phyloP scores from a whole-genome alignment of 441 rosid genomes.

The Breynia disticha region DNA sequence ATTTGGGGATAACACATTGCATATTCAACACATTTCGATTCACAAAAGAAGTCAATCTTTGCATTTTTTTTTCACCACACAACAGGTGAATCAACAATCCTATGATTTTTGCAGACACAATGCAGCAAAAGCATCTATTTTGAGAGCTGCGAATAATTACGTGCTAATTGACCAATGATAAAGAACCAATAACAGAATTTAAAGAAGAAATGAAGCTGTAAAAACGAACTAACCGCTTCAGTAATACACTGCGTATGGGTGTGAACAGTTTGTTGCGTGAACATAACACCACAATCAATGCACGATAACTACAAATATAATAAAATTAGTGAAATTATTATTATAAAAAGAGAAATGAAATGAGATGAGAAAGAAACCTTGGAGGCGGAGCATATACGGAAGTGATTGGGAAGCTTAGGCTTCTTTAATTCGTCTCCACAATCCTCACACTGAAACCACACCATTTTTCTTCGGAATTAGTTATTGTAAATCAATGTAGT shows the following conservation, averaged over 20 bases:
- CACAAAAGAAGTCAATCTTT: too few relatives aligned
- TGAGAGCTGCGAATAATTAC: too few relatives aligned
- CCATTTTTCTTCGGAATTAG: constrained; percentile 52
- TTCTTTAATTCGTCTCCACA: constrained; percentile 91
- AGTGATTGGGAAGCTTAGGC: constrained; percentile 77
- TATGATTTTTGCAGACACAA: too few relatives aligned
- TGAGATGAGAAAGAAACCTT: constrained; percentile 36
- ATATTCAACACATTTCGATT: too few relatives aligned
- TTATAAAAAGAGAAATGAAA: not conserved
- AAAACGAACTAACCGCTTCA: constrained; percentile 55
- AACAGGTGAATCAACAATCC: too few relatives aligned
- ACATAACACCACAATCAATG: constrained; percentile 83
- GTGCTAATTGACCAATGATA: too few relatives aligned
- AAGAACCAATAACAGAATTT: not conserved
- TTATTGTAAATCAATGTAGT: too few relatives aligned
- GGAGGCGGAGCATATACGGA: constrained; percentile 69
- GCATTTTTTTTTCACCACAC: too few relatives aligned
- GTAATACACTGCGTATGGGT: constrained; percentile 79
- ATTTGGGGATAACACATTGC: too few relatives aligned
- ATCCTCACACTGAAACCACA: constrained; percentile 98
- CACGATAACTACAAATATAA: constrained; percentile 56
- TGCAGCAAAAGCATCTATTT: too few relatives aligned
- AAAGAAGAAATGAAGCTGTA: not conserved
- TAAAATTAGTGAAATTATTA: not conserved
- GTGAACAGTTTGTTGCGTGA: constrained; percentile 70